phyloP scores from a whole-genome alignment of 768 basidiomycete genomes.

The Mrakia blollopis region DNA sequence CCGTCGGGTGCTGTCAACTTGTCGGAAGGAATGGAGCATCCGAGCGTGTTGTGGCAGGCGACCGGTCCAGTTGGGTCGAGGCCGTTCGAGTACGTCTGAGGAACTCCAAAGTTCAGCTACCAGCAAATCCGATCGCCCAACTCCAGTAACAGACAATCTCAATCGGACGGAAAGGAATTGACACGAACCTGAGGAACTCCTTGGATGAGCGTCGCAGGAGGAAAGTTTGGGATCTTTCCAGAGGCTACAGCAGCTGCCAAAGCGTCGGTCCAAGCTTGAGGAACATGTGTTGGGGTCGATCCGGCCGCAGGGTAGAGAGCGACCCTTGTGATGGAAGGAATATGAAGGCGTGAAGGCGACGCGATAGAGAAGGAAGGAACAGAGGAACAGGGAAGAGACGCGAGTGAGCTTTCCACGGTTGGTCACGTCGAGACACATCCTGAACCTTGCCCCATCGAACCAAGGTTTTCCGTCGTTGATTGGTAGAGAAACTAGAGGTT shows the following conservation, averaged over 20 bases:
- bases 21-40: constrained; percentile 49
- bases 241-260: constrained; percentile 61
- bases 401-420: neutral
- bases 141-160: too few relatives aligned
- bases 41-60: neutral
- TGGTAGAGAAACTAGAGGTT: neutral
- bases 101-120: too few relatives aligned
- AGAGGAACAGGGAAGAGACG: neutral
- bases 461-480: neutral
- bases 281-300: constrained; percentile 56
- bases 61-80: neutral
- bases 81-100: constrained; percentile 39
- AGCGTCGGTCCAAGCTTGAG: constrained; percentile 66
- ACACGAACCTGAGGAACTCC: too few relatives aligned
- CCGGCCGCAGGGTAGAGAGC: constrained; percentile 54
- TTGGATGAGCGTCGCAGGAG: constrained; percentile 48
- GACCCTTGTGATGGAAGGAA: constrained; percentile 56
- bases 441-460: too few relatives aligned
- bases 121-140: too few relatives aligned
- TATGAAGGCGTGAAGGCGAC: too few relatives aligned
- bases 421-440: too few relatives aligned
- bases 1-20: constrained; percentile 73
- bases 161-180: too few relatives aligned
- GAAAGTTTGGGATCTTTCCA: constrained; percentile 68
- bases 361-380: too few relatives aligned